These are phyloP conservation scores for Pichia membranifaciens DNA, from an alignment of 805 yeast genomes.

Conservation along the genomic window DNA sequence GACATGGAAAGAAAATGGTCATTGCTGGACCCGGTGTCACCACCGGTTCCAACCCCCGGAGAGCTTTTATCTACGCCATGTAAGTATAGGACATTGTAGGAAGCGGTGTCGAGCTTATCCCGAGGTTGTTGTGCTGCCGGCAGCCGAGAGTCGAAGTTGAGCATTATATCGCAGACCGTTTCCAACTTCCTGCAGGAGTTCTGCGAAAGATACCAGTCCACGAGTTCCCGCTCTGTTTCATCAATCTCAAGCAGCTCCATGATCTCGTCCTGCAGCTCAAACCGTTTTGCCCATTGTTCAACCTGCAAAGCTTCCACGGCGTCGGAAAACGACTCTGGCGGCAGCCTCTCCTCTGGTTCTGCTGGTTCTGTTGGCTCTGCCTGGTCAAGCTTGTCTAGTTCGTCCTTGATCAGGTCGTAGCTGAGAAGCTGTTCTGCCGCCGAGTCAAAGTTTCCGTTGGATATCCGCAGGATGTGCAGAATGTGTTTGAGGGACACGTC, in stretches of 20 bases:
- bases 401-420: conserved; percentile 15
- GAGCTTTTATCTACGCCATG: too few species aligned
- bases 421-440: conserved; percentile 29
- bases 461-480: conserved; percentile 25
- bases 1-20: conserved; percentile 4
- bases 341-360: background rate
- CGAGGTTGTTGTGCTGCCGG: conserved; percentile 11
- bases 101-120: background rate
- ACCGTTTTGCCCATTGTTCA: background rate
- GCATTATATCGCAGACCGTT: conserved; percentile 20
- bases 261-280: conserved; percentile 17
- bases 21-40: background rate
- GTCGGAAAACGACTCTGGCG: background rate
- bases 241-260: conserved; percentile 11
- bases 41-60: background rate
- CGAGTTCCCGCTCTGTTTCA: conserved; percentile 4
- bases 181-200: conserved; percentile 11
- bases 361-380: background rate
- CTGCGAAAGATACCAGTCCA: conserved; percentile 13
- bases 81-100: background rate
- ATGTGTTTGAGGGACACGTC: conserved; percentile 30
- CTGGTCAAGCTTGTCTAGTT: background rate
- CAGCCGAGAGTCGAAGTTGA: conserved; percentile 13
- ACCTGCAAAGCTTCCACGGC: conserved; percentile 11
- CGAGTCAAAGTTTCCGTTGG: conserved; percentile 29